Evolutionary conservation across 2,329 filamentous ascomycete genomes (phyloP).

Genomic region (Onygena corvina): DNA sequence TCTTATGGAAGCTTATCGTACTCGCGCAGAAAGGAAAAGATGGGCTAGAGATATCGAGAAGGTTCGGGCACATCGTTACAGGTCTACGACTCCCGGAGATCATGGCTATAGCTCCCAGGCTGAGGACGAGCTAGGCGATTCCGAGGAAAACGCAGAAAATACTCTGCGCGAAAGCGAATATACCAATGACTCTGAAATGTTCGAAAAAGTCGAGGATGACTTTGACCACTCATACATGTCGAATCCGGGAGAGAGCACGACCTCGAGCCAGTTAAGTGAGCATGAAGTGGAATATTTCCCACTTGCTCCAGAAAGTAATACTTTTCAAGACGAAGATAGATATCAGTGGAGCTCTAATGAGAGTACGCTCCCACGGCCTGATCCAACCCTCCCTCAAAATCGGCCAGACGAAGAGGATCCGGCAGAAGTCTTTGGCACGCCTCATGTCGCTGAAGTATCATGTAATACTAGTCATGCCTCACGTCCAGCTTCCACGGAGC

Average conservation of each 20-base stretch:
- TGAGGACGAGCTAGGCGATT: constrained; percentile 21
- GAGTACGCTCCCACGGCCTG: constrained; percentile 14
- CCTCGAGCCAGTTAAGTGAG: background rate
- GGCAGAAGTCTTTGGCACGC: background rate
- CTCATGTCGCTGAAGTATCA: background rate
- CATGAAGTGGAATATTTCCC: constrained; percentile 13
- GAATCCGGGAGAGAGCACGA: constrained; percentile 2
- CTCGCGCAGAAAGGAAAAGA: constrained; percentile 48
- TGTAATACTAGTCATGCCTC: background rate
- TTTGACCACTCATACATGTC: background rate
- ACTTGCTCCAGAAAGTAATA: constrained; percentile 10
- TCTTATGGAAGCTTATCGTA: constrained; percentile 55
- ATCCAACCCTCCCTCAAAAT: constrained; percentile 38
- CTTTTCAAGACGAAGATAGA: constrained; percentile 7
- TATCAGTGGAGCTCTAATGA: background rate
- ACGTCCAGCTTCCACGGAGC: background rate
- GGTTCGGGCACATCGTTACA: constrained; percentile 19
- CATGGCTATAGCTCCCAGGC: constrained; percentile 11
- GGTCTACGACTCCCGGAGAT: background rate
- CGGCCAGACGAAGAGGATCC: constrained; percentile 30
- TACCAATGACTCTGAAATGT: constrained; percentile 18
- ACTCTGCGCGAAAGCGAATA: constrained; percentile 36
- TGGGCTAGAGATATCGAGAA: constrained; percentile 35
- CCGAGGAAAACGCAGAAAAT: constrained; percentile 16
- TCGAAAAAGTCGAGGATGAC: background rate